Conservation (phyloP, 208 protist species). For the Crithidia fasciculata region DNA sequence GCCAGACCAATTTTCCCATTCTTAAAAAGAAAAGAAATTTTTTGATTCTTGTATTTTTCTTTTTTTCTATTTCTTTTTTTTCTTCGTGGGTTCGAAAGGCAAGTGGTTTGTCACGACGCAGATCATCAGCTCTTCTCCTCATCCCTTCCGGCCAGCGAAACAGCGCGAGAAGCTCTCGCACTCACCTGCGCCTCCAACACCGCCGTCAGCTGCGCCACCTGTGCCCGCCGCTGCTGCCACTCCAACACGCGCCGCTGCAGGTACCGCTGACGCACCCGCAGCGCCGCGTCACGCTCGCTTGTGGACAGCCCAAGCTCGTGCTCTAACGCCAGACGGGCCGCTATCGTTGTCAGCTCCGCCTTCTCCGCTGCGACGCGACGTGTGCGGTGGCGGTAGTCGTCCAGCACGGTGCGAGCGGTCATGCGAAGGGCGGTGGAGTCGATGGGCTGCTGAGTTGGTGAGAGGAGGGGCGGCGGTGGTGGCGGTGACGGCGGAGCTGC, state of each 20-base stretch:
- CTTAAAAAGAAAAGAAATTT: too few relatives aligned
- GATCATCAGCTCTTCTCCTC: not conserved
- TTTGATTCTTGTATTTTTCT: not conserved
- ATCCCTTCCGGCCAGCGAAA: not conserved
- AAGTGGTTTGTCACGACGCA: not conserved
- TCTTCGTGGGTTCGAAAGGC: not conserved
- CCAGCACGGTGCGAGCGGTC: conserved; percentile 15
- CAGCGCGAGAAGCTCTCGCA: not conserved
- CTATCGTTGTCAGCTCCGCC: conserved; percentile 30
- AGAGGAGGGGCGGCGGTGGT: not conserved
- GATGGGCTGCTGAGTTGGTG: not conserved
- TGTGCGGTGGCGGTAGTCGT: conserved; percentile 19
- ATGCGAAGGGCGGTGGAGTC: conserved; percentile 7
- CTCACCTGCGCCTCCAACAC: conserved; percentile 19
- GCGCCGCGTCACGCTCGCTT: conserved; percentile 11
- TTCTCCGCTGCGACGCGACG: conserved; percentile 19
- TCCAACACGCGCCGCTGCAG: conserved; percentile 38
- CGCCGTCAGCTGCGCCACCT: conserved; percentile 41
- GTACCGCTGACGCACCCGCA: conserved; percentile 28
- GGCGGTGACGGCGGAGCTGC: not conserved
- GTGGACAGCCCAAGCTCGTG: not conserved
- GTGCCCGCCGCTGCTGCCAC: conserved; percentile 40
- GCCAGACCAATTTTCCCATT: too few relatives aligned
- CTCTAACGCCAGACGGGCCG: conserved; percentile 23
- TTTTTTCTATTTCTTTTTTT: not conserved